Evolutionary conservation across 2,329 filamentous ascomycete species (phyloP).

Genomic region (Pyrenochaeta sp.): DNA sequence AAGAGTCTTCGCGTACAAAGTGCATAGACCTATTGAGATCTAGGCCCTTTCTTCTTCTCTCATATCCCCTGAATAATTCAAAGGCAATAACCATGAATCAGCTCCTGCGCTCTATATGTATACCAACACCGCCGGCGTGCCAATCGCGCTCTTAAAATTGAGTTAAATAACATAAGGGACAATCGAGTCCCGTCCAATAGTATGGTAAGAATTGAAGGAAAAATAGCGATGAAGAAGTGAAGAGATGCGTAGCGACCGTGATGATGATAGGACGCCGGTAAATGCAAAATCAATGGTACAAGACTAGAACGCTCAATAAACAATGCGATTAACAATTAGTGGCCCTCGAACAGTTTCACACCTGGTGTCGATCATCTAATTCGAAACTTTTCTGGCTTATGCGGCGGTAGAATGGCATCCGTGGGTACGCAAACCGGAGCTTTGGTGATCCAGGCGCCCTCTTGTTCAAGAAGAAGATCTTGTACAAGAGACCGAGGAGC

Average conservation of each 20-base stretch:
- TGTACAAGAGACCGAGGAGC: slow-evolving; percentile 62
- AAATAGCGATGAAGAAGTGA: slow-evolving; percentile 9
- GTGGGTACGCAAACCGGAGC: slow-evolving; percentile 23
- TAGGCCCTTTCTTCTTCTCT: neutral
- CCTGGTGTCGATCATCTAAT: slow-evolving; percentile 47
- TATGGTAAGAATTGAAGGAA: slow-evolving; percentile 18
- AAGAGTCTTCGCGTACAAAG: no score
- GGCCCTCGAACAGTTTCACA: slow-evolving; percentile 22
- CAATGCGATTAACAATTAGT: slow-evolving; percentile 11
- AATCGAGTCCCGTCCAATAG: slow-evolving; percentile 9
- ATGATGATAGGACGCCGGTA: slow-evolving; percentile 28
- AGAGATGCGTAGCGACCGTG: slow-evolving; percentile 25
- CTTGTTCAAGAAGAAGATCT: slow-evolving; percentile 55
- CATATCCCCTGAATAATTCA: neutral
- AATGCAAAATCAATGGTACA: slow-evolving; percentile 30
- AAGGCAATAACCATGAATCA: neutral
- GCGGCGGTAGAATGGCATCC: slow-evolving; percentile 48
- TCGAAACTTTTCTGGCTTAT: slow-evolving; percentile 48
- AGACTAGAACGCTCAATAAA: slow-evolving; percentile 36
- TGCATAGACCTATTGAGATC: no score
- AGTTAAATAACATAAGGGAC: slow-evolving; percentile 20
- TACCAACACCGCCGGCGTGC: slow-evolving; percentile 11
- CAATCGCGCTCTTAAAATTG: neutral
- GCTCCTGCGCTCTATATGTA: slow-evolving; percentile 7
- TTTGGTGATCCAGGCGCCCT: slow-evolving; percentile 28